phyloP scores from a whole-genome alignment of 768 basidiomycete species.

The Termitomyces sp. region DNA sequence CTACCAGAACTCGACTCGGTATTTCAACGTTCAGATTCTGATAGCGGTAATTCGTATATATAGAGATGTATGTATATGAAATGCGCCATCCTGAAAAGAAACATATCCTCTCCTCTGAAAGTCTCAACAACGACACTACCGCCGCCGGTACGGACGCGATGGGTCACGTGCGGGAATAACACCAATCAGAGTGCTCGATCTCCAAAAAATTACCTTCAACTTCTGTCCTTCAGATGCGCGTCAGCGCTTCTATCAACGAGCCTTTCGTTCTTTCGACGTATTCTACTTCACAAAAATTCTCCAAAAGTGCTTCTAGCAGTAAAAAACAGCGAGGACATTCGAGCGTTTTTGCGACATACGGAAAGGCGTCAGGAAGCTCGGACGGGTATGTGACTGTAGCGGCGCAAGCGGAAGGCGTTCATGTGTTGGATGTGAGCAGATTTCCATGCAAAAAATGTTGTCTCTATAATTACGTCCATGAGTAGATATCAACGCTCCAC shows the following conservation, averaged over 20 bases:
- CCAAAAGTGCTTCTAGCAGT: conserved; percentile 13
- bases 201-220: conserved; percentile 14
- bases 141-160: neutral
- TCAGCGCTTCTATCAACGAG: conserved; percentile 23
- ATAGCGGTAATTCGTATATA: no score
- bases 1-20: neutral
- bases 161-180: neutral
- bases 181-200: neutral
- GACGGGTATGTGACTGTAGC: conserved; percentile 64
- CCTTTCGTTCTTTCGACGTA: conserved; percentile 34
- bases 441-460: neutral
- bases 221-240: conserved; percentile 11
- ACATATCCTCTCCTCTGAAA: neutral
- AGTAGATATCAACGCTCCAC: conserved; percentile 57
- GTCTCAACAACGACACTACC: neutral
- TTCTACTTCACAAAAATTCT: conserved; percentile 22
- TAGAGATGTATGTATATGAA: neutral
- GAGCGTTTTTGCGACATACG: conserved; percentile 30
- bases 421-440: conserved; percentile 61
- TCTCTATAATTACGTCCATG: neutral
- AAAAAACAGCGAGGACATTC: conserved; percentile 12
- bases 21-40: no score
- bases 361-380: conserved; percentile 24
- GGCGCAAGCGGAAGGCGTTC: conserved; percentile 69
- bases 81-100: neutral